phyloP scores from a whole-genome alignment of 495 filamentous ascomycete species.

The Bryoglossum gracile region DNA sequence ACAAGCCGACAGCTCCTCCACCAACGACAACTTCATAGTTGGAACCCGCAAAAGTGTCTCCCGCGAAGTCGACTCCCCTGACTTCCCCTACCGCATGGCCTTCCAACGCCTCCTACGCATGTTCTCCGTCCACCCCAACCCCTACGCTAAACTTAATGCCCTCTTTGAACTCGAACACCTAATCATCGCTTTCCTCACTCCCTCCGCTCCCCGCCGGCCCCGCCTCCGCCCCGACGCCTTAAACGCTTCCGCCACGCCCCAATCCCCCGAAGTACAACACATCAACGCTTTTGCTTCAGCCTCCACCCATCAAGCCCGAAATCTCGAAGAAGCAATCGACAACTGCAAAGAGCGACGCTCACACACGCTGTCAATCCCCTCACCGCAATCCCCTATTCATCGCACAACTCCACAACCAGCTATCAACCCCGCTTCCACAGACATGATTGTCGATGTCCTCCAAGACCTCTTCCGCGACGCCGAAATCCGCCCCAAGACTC shows the following conservation, averaged over 20 bases:
- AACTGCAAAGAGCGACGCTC: conserved; percentile 63
- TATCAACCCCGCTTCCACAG: conserved; percentile 47
- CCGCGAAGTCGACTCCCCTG: conserved; percentile 34
- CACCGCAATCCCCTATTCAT: conserved; percentile 25
- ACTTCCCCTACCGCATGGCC: conserved; percentile 65
- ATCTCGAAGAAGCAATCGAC: conserved; percentile 58
- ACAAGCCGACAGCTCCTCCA: conserved; percentile 16
- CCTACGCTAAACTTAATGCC: conserved; percentile 75
- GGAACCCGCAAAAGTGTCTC: conserved; percentile 11
- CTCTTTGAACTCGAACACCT: conserved; percentile 77
- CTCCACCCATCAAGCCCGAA: conserved; percentile 28
- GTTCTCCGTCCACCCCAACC: conserved; percentile 87
- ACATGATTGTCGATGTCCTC: conserved; percentile 72
- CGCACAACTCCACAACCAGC: conserved; percentile 30
- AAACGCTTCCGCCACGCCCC: conserved; percentile 29
- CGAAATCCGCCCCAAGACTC: conserved; percentile 74
- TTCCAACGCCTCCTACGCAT: conserved; percentile 75
- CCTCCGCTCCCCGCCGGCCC: conserved; percentile 26
- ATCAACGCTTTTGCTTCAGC: conserved; percentile 20
- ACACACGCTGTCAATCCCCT: conserved; percentile 39
- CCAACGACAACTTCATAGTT: conserved; percentile 7
- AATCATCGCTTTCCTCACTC: conserved; percentile 67
- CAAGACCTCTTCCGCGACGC: conserved; percentile 71
- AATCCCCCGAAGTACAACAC: conserved; percentile 25
- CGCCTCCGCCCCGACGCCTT: conserved; percentile 24